Evolutionary conservation across 768 basidiomycete genomes (phyloP).

Genomic region (Mycena albidolilacea): DNA sequence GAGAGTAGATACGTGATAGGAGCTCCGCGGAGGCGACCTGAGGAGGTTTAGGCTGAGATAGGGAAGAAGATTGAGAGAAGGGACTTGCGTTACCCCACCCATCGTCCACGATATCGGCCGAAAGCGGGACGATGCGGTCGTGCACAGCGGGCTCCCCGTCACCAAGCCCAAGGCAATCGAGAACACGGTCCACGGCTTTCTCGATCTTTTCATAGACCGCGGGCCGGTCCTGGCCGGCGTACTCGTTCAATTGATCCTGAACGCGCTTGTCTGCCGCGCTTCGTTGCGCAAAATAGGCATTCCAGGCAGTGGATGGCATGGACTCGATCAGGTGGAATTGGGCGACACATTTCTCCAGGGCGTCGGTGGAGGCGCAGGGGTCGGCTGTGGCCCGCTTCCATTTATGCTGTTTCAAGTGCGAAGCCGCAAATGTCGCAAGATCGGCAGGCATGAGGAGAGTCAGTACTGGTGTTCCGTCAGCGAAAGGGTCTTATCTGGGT

Average conservation of each 20-base stretch:
- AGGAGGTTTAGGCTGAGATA: not conserved
- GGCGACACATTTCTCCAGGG: slow-evolving; percentile 18
- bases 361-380: not conserved
- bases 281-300: slow-evolving; percentile 18
- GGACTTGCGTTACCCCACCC: slow-evolving; percentile 22
- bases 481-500: not conserved
- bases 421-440: slow-evolving; percentile 4
- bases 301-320: slow-evolving; percentile 17
- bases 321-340: slow-evolving; percentile 20
- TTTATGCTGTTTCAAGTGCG: slow-evolving; percentile 12
- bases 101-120: not conserved
- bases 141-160: not conserved
- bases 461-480: not conserved
- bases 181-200: slow-evolving; percentile 8
- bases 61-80: not conserved
- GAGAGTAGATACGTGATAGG: slow-evolving; percentile 30
- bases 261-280: slow-evolving; percentile 14
- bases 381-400: not conserved
- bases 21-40: slow-evolving; percentile 4
- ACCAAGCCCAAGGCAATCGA: slow-evolving; percentile 1
- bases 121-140: slow-evolving; percentile 27
- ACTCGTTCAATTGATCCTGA: not conserved
- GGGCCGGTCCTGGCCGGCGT: slow-evolving; percentile 15
- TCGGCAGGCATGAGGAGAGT: slow-evolving; percentile 32
- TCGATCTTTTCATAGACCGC: slow-evolving; percentile 26